Percentiles rank a stretch among this genome's conserved stretches.
These are phyloP conservation scores for Filosporella fistucella DNA, from an alignment of 495 filamentous ascomycete genomes.

Conservation along the genomic window DNA sequence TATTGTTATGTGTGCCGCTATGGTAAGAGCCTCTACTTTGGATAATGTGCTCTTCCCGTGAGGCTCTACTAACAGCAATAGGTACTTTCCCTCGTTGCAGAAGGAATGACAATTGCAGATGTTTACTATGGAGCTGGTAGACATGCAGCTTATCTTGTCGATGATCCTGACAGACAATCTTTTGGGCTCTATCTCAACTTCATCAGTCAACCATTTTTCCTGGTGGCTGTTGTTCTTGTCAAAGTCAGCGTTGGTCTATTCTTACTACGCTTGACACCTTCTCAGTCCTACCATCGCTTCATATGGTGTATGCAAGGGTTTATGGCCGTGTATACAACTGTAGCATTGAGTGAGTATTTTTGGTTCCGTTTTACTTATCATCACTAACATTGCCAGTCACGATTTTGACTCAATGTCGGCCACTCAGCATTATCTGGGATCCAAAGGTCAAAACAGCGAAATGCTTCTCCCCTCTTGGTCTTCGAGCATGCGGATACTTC, in stretches of 20 bases:
- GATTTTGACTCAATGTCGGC: constrained; percentile 20
- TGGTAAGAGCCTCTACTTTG: not conserved
- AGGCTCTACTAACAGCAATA: constrained; percentile 1
- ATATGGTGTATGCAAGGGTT: constrained; percentile 27
- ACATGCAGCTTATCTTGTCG: constrained; percentile 22
- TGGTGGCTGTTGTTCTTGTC: constrained; percentile 36
- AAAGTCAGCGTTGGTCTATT: constrained; percentile 44
- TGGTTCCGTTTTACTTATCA: not conserved
- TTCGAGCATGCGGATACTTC: constrained; percentile 26
- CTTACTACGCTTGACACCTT: constrained; percentile 35
- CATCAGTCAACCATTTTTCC: constrained; percentile 34
- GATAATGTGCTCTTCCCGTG: constrained; percentile 3
- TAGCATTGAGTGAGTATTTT: constrained; percentile 15
- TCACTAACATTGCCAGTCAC: constrained; percentile 11
- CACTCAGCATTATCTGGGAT: constrained; percentile 12
- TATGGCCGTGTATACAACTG: constrained; percentile 35
- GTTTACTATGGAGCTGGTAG: constrained; percentile 37
- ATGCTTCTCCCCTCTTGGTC: constrained; percentile 28
- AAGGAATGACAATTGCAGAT: constrained; percentile 30
- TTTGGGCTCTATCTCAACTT: constrained; percentile 37
- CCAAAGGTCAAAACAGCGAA: constrained; percentile 3
- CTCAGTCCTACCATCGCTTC: constrained; percentile 33
- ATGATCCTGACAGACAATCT: not conserved
- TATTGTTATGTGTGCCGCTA: not conserved
- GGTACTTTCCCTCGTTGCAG: constrained; percentile 23